phyloP scores from a whole-genome alignment of 2,329 filamentous ascomycete genomes.

The Shiraia sp. region DNA sequence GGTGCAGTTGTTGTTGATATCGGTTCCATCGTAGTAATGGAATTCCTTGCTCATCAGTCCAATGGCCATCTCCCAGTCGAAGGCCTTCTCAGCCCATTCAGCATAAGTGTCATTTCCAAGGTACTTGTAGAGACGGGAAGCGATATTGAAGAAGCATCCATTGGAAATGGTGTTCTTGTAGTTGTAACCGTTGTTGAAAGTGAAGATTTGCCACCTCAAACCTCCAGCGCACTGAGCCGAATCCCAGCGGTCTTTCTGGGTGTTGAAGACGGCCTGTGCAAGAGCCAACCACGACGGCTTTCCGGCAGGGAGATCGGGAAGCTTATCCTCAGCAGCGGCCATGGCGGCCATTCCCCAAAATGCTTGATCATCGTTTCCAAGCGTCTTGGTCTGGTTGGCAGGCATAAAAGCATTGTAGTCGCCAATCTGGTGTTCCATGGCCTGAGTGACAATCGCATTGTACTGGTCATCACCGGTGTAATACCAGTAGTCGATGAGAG shows the following conservation, averaged over 20 bases:
- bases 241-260: conserved; percentile 72
- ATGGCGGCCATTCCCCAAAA: conserved; percentile 64
- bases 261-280: conserved; percentile 73
- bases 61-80: conserved; percentile 58
- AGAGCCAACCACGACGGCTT: conserved; percentile 69
- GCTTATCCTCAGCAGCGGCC: conserved; percentile 59
- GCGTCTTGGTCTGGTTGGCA: conserved; percentile 63
- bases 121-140: conserved; percentile 72
- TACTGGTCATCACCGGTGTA: conserved; percentile 47
- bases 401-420: conserved; percentile 78
- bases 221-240: conserved; percentile 69
- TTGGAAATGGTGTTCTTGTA: conserved; percentile 86
- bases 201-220: conserved; percentile 80
- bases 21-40: conserved; percentile 52
- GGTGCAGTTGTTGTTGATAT: conserved; percentile 49
- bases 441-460: conserved; percentile 50
- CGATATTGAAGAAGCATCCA: conserved; percentile 80
- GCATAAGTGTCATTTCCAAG: conserved; percentile 60
- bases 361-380: conserved; percentile 61
- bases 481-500: conserved; percentile 49
- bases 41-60: conserved; percentile 55
- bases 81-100: conserved; percentile 68
- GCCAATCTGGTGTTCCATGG: conserved; percentile 74
- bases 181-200: conserved; percentile 74
- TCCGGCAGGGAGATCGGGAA: conserved; percentile 49